A percentile compares a stretch with the other conserved stretches of the same genome.
These are phyloP conservation scores for Endotrypanum monterogeii DNA, from an alignment of 208 protist species.

Conservation along the genomic window DNA sequence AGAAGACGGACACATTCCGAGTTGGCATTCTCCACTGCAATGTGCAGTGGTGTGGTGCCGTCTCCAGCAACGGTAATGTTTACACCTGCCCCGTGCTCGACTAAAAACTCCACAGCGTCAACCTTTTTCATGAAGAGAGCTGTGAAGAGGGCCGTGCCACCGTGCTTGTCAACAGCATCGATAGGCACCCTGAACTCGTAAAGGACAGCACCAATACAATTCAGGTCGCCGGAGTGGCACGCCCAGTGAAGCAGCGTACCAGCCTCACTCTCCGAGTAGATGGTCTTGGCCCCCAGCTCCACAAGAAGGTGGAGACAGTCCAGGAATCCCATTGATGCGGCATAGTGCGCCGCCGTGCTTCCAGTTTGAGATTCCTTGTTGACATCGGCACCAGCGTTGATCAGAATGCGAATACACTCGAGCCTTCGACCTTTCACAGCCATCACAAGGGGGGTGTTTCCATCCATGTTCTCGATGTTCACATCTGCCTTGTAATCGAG, in stretches of 20 bases:
- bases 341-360: conserved; percentile 77
- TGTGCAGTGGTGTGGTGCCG: conserved; percentile 82
- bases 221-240: conserved; percentile 74
- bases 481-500: conserved; percentile 57
- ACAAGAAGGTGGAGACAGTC: conserved; percentile 69
- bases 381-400: conserved; percentile 70
- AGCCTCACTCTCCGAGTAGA: conserved; percentile 54
- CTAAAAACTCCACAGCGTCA: conserved; percentile 80
- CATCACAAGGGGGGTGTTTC: conserved; percentile 86
- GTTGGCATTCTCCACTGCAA: conserved; percentile 80
- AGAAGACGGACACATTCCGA: conserved; percentile 75
- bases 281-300: conserved; percentile 56
- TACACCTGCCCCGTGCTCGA: conserved; percentile 83
- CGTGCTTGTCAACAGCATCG: conserved; percentile 71
- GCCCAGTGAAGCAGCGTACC: conserved; percentile 89
- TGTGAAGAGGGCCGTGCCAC: conserved; percentile 83
- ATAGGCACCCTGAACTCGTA: conserved; percentile 84
- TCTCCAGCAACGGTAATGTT: conserved; percentile 60
- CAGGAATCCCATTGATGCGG: conserved; percentile 74
- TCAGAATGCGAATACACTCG: conserved; percentile 58
- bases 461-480: conserved; percentile 82
- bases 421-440: conserved; percentile 74
- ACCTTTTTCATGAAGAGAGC: conserved; percentile 84
- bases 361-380: conserved; percentile 61
- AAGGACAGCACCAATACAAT: conserved; percentile 74